Evolutionary conservation across 2,329 filamentous ascomycete species (phyloP).

Genomic region (Trichoderma gracile): DNA sequence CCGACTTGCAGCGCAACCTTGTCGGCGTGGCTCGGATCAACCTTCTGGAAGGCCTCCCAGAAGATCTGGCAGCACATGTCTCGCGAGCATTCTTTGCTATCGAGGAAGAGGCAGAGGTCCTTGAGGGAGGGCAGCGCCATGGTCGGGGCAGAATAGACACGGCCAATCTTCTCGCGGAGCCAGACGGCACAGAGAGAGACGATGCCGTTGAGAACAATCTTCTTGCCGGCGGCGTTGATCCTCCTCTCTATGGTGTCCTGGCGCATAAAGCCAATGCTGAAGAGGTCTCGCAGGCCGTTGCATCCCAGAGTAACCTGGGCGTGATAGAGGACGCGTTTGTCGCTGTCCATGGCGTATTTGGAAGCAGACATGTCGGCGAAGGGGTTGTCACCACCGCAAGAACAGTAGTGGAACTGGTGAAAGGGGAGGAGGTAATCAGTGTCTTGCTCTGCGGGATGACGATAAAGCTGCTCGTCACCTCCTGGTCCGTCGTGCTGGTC

Average conservation of each 20-base stretch:
- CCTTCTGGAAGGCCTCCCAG: constrained; percentile 2
- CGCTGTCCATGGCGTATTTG: constrained; percentile 30
- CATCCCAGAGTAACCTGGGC: constrained; percentile 32
- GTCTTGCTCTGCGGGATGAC: background rate
- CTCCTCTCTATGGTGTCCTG: constrained; percentile 33
- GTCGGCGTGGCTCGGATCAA: too few species aligned
- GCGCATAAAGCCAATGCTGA: constrained; percentile 32
- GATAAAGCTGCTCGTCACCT: background rate
- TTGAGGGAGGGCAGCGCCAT: background rate
- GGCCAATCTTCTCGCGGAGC: constrained; percentile 32
- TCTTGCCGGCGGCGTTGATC: constrained; percentile 21
- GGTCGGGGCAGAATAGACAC: background rate
- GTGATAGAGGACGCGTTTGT: constrained; percentile 27
- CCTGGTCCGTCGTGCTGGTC: background rate
- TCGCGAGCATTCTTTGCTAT: constrained; percentile 1
- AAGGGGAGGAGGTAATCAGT: too few species aligned
- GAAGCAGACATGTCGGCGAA: background rate
- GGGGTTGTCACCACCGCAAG: background rate
- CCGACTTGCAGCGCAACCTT: background rate
- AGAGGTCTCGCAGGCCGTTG: constrained; percentile 29
- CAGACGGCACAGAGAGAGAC: constrained; percentile 34
- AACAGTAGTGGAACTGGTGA: background rate
- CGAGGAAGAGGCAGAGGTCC: constrained; percentile 11
- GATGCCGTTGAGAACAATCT: constrained; percentile 27
- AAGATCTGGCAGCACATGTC: constrained; percentile 22